Conservation (phyloP, 1,284 basidiomycete species). For the Hypsizygus ulmarius region DNA sequence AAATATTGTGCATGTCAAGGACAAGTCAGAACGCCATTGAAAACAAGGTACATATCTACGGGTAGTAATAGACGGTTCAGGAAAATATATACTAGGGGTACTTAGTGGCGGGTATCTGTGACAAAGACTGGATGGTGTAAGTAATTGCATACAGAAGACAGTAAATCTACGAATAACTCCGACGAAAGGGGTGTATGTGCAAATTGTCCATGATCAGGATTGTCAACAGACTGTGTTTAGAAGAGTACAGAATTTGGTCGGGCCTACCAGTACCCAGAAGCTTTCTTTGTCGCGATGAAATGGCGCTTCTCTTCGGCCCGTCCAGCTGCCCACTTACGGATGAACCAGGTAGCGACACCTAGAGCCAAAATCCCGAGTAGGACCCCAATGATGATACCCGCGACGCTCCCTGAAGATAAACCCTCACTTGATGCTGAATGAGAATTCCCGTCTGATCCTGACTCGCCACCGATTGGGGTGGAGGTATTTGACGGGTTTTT, state of each 20-base stretch:
- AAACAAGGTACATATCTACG: no score
- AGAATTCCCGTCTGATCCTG: no score
- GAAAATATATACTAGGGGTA: background rate
- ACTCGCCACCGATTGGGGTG: conserved; percentile 7
- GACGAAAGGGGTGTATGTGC: no score
- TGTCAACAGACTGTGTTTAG: no score
- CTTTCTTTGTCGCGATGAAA: conserved; percentile 23
- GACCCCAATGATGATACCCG: conserved; percentile 55
- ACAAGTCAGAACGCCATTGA: no score
- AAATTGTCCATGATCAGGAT: no score
- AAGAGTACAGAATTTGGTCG: background rate
- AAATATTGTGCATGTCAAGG: no score
- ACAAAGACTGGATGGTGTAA: no score
- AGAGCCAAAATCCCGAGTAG: conserved; percentile 45
- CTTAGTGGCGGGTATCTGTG: no score
- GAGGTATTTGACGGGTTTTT: conserved; percentile 42
- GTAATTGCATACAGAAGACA: no score
- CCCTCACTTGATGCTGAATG: conserved; percentile 3
- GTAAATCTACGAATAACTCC: no score
- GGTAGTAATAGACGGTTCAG: background rate
- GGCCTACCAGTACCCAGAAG: conserved; percentile 18
- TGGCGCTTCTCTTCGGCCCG: conserved; percentile 27
- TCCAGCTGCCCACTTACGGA: conserved; percentile 46
- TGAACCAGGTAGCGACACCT: conserved; percentile 41
- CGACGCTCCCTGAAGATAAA: conserved; percentile 31